Conservation (phyloP, 1,284 basidiomycete species). For the Cryptococcus neoformans region DNA sequence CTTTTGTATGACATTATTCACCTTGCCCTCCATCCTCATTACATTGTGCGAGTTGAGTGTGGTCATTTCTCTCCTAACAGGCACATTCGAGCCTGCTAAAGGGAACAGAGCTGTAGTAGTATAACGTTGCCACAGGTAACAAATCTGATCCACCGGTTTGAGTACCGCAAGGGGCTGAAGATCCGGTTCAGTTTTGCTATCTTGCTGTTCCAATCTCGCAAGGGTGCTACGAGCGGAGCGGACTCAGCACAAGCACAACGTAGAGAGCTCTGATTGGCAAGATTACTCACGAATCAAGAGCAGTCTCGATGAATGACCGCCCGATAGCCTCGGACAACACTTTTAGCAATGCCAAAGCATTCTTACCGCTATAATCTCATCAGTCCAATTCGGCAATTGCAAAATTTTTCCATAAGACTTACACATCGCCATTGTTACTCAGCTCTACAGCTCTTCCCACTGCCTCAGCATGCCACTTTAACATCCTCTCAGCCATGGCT, state of each 20-base stretch:
- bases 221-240: slow-evolving; percentile 57
- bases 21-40: slow-evolving; percentile 79
- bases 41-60: slow-evolving; percentile 90
- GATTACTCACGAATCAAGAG: slow-evolving; percentile 78
- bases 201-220: slow-evolving; percentile 65
- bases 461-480: slow-evolving; percentile 95
- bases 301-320: slow-evolving; percentile 81
- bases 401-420: slow-evolving; percentile 40
- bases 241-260: slow-evolving; percentile 9
- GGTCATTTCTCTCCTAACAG: slow-evolving; percentile 74
- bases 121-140: slow-evolving; percentile 97
- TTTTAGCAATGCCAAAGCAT: slow-evolving; percentile 78
- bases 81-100: slow-evolving; percentile 78
- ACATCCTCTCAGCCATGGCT: slow-evolving; percentile 77
- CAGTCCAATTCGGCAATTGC: no score
- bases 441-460: slow-evolving; percentile 89
- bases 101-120: slow-evolving; percentile 87
- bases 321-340: slow-evolving; percentile 88
- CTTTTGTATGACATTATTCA: slow-evolving; percentile 79
- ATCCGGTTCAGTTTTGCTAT: slow-evolving; percentile 75
- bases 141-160: slow-evolving; percentile 78
- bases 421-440: slow-evolving; percentile 76
- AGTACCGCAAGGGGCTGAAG: slow-evolving; percentile 68
- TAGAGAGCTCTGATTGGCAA: not conserved
- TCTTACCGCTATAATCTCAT: slow-evolving; percentile 66